phyloP scores from a whole-genome alignment of 2,329 filamentous ascomycete genomes.

The Neoarthrinium moseri region DNA sequence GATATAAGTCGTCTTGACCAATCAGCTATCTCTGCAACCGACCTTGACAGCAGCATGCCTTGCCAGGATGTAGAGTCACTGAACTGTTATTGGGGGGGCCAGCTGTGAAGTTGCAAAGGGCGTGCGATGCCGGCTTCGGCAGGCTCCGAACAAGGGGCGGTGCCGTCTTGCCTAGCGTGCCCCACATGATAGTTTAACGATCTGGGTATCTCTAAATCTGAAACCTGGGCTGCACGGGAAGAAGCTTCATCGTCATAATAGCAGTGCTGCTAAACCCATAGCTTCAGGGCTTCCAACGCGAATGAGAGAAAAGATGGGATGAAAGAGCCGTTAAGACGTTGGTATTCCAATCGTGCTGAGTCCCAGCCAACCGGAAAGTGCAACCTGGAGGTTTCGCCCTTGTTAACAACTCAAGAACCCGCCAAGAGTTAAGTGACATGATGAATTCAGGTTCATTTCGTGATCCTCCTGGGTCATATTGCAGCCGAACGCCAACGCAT shows the following conservation, averaged over 20 bases:
- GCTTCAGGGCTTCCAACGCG: neutral
- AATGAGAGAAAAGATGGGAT: too few relatives aligned
- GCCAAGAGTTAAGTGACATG: too few relatives aligned
- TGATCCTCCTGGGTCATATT: slow-evolving; percentile 4
- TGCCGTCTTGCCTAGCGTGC: slow-evolving; percentile 6
- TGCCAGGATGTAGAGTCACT: neutral
- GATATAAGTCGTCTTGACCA: neutral
- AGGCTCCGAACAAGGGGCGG: neutral
- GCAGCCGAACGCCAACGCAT: slow-evolving; percentile 4
- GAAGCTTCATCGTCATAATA: slow-evolving; percentile 8
- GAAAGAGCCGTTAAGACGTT: too few relatives aligned
- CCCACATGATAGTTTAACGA: neutral
- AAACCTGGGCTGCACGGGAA: slow-evolving; percentile 8
- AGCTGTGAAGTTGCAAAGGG: too few relatives aligned
- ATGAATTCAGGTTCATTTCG: too few relatives aligned
- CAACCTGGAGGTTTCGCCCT: too few relatives aligned
- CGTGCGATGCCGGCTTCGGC: too few relatives aligned
- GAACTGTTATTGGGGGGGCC: too few relatives aligned
- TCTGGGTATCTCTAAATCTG: slow-evolving; percentile 8
- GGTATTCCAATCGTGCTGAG: too few relatives aligned
- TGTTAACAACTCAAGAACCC: too few relatives aligned
- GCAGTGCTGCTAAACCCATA: neutral
- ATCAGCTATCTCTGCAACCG: neutral
- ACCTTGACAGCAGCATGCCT: neutral
- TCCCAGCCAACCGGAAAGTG: too few relatives aligned